A percentile compares a stretch with the other conserved stretches of the same genome.
Conservation (phyloP, 2,329 filamentous ascomycete genomes). For the Chaetomiaceae sp. region DNA sequence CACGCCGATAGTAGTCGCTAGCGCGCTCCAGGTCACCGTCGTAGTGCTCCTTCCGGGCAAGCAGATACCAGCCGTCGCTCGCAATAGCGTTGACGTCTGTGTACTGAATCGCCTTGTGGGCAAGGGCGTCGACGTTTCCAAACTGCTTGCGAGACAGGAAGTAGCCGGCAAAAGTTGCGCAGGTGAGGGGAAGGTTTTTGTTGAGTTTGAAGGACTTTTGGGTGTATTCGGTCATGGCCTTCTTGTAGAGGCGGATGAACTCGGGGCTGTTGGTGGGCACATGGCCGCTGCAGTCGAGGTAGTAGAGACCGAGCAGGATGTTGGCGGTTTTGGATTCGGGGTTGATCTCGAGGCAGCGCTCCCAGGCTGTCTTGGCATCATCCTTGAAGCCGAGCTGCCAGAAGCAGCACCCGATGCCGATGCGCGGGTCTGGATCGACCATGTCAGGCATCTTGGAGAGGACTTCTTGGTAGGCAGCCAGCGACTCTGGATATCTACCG, state of each 20-base stretch:
- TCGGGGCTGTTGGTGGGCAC: conserved; percentile 78
- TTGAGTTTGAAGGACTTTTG: conserved; percentile 92
- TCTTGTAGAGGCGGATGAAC: conserved; percentile 82
- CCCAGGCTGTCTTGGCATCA: conserved; percentile 86
- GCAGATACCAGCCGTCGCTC: conserved; percentile 94
- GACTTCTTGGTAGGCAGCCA: conserved; percentile 82
- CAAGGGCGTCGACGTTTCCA: conserved; percentile 76
- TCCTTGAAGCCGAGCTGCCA: conserved; percentile 96
- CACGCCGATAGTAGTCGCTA: conserved; percentile 79
- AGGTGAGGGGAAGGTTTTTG: conserved; percentile 84
- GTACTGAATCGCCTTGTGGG: conserved; percentile 88
- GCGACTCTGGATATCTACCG: conserved; percentile 76
- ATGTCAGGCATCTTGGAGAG: conserved; percentile 80
- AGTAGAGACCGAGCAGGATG: conserved; percentile 83
- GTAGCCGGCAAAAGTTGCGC: conserved; percentile 83
- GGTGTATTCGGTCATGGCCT: conserved; percentile 90
- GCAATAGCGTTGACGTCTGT: conserved; percentile 96
- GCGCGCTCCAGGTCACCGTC: conserved; percentile 70
- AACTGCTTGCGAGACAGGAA: conserved; percentile 80
- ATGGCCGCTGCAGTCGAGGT: conserved; percentile 79
- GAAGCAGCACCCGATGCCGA: conserved; percentile 93
- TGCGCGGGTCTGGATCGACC: conserved; percentile 87
- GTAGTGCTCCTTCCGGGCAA: conserved; percentile 88
- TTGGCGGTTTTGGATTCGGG: conserved; percentile 85
- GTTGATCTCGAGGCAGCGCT: conserved; percentile 74